A percentile compares a stretch with the other conserved stretches of the same genome.
Conservation (phyloP, 1,284 basidiomycete genomes). For the Leccinum subrobustum region DNA sequence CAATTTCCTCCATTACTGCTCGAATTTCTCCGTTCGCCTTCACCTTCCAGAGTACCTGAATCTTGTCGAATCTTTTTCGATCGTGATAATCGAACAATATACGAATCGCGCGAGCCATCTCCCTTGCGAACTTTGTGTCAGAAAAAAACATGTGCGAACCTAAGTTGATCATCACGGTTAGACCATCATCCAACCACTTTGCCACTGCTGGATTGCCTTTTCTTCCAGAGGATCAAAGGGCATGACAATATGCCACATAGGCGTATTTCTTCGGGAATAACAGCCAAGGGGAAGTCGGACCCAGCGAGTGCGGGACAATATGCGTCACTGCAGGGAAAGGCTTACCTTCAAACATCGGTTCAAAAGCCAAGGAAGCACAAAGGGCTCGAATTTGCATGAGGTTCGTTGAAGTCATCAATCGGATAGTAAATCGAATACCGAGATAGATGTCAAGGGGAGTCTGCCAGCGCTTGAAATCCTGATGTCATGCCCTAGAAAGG, state of each 20-base stretch:
- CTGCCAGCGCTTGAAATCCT: background rate
- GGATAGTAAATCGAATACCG: background rate
- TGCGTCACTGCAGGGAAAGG: background rate
- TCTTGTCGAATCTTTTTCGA: background rate
- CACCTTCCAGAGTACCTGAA: background rate
- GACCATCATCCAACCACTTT: background rate
- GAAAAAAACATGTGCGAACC: background rate
- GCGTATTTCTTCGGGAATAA: background rate
- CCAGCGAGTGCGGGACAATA: background rate
- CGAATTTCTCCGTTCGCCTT: background rate
- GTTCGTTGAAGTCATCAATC: background rate
- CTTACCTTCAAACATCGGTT: background rate
- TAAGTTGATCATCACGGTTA: background rate
- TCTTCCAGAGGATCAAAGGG: background rate
- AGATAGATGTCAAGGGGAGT: background rate
- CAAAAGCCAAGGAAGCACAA: background rate
- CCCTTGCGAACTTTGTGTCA: background rate
- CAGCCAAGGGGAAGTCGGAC: background rate
- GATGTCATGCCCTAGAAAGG: background rate
- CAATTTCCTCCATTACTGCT: background rate
- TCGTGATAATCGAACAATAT: background rate
- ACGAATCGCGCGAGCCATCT: background rate
- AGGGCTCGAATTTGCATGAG: background rate
- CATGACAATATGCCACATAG: background rate
- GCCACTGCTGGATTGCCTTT: background rate